Percentiles rank a stretch among this genome's conserved stretches.
phyloP scores from a whole-genome alignment of 345 rosid species.

The Dovyalis caffra region DNA sequence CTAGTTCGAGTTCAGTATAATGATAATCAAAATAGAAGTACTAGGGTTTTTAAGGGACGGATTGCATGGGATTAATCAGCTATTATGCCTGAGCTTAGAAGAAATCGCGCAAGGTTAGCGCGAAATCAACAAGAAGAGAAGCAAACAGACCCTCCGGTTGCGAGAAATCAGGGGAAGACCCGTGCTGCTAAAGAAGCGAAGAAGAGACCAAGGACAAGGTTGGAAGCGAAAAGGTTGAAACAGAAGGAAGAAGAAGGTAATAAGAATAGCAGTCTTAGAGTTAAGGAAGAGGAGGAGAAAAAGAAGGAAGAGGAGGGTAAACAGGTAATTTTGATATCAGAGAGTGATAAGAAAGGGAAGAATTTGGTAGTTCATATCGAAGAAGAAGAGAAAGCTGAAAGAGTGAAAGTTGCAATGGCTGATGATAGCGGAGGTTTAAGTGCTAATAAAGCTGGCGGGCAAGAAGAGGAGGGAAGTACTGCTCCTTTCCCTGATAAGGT shows the following conservation, averaged over 20 bases:
- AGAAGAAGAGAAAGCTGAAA: neutral
- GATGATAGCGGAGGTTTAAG: conserved; percentile 35
- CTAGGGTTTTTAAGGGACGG: conserved; percentile 6
- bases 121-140: conserved; percentile 20
- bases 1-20: conserved; percentile 14
- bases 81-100: conserved; percentile 38
- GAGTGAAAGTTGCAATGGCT: conserved; percentile 13
- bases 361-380: conserved; percentile 5
- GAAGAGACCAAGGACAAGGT: conserved; percentile 53
- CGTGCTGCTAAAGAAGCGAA: conserved; percentile 32
- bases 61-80: conserved; percentile 20
- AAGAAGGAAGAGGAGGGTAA: neutral
- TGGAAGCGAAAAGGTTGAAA: conserved; percentile 41
- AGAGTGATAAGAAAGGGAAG: conserved; percentile 2
- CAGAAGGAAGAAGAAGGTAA: conserved; percentile 40
- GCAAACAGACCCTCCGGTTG: conserved; percentile 5
- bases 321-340: conserved; percentile 6
- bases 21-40: conserved; percentile 5
- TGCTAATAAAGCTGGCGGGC: conserved; percentile 28
- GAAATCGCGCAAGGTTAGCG: conserved; percentile 69
- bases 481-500: conserved; percentile 36
- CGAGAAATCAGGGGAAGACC: conserved; percentile 32
- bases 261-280: conserved; percentile 1
- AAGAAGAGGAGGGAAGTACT: conserved; percentile 30
- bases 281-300: neutral